Evolutionary conservation across 2,329 filamentous ascomycete genomes (phyloP).

Genomic region (Neodidymelliopsis sp.): DNA sequence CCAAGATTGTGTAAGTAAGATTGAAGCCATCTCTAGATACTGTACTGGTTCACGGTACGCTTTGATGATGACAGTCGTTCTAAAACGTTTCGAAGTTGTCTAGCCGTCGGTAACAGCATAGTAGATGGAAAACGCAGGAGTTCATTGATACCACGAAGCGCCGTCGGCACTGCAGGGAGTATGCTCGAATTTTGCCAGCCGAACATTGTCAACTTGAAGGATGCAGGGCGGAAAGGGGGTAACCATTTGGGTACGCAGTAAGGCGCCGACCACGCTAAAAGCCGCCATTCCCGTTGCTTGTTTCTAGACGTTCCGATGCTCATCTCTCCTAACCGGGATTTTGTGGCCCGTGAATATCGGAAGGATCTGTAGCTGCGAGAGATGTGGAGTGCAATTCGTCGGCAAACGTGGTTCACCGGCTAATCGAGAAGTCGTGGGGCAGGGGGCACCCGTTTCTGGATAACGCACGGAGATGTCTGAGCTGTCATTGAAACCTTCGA

Average conservation of each 20-base stretch:
- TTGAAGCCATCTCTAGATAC: no score
- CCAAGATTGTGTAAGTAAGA: no score
- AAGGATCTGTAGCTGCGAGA: constrained; percentile 1
- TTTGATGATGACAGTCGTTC: no score
- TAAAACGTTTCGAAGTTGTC: no score
- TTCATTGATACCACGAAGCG: no score
- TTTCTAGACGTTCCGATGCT: background rate
- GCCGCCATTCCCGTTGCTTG: constrained; percentile 3
- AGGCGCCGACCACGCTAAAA: background rate
- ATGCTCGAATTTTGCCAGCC: no score
- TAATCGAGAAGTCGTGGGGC: background rate
- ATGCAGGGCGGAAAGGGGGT: no score
- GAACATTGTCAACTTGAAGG: no score
- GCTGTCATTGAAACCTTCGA: background rate
- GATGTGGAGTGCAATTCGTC: constrained; percentile 8
- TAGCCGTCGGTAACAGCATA: no score
- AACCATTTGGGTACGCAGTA: background rate
- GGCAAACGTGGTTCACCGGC: constrained; percentile 2
- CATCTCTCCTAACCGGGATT: background rate
- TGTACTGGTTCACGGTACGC: no score
- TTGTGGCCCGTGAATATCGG: background rate
- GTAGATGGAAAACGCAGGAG: no score
- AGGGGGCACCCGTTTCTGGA: background rate
- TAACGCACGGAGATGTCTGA: constrained; percentile 4
- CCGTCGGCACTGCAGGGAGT: no score